Conservation (phyloP, 495 filamentous ascomycete species). For the Aspergillus nanangensis region DNA sequence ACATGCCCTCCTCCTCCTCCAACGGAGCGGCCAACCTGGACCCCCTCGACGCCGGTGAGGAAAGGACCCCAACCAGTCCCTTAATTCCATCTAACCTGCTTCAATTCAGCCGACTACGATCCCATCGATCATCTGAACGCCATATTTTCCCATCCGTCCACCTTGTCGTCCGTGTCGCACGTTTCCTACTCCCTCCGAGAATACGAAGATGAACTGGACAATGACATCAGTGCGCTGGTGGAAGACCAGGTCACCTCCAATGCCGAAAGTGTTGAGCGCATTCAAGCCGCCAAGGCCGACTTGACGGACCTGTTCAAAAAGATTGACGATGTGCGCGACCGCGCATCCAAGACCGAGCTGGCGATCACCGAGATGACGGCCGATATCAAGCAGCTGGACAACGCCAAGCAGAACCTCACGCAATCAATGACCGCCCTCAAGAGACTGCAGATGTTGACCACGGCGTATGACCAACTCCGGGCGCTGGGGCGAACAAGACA, state of each 20-base stretch:
- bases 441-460: constrained; percentile 96
- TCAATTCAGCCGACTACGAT: constrained; percentile 96
- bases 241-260: constrained; percentile 80
- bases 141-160: constrained; percentile 88
- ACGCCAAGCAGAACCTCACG: constrained; percentile 93
- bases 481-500: constrained; percentile 79
- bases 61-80: background rate
- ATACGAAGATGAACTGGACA: constrained; percentile 81
- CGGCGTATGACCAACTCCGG: constrained; percentile 92
- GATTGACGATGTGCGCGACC: constrained; percentile 88
- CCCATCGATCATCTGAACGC: constrained; percentile 90
- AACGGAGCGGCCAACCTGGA: constrained; percentile 32
- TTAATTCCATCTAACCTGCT: no score
- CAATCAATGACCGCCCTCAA: constrained; percentile 98
- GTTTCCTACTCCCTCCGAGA: constrained; percentile 67
- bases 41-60: constrained; percentile 42
- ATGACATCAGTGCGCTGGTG: constrained; percentile 73
- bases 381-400: constrained; percentile 96
- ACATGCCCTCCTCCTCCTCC: constrained; percentile 38
- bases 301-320: constrained; percentile 87
- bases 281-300: constrained; percentile 85
- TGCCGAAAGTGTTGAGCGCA: constrained; percentile 80
- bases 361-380: constrained; percentile 98
- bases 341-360: constrained; percentile 87
- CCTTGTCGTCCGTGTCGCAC: constrained; percentile 70